Percentiles rank a stretch among this genome's conserved stretches.
These are phyloP conservation scores for Botryosphaeria agaves DNA, from an alignment of 2,329 filamentous ascomycete species.

Conservation along the genomic window DNA sequence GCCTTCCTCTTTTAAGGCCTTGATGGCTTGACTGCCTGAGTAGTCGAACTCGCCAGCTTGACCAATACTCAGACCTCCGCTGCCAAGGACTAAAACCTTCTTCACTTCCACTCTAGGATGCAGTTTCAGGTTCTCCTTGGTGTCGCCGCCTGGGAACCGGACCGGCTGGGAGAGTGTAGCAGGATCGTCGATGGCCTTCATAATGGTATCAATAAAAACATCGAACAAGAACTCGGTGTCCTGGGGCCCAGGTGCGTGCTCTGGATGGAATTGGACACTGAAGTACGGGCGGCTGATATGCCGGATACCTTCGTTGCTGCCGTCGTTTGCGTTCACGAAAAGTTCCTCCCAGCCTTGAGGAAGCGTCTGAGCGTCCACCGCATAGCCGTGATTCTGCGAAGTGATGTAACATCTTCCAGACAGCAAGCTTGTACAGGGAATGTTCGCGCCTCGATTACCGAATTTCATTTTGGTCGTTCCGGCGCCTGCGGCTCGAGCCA, in stretches of 20 bases:
- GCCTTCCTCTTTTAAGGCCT: conserved; percentile 91
- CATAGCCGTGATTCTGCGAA: conserved; percentile 95
- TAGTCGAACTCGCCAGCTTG: conserved; percentile 99
- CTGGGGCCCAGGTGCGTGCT: conserved; percentile 85
- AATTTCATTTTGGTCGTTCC: conserved; percentile 95
- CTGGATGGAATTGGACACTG: conserved; percentile 98
- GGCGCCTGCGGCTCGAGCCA: conserved; percentile 76
- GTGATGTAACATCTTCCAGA: conserved; percentile 98
- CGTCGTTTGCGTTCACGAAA: conserved; percentile 96
- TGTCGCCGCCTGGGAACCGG: conserved; percentile 69
- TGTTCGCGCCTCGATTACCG: conserved; percentile 96
- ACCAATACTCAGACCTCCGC: conserved; percentile 89
- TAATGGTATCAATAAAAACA: conserved; percentile 80
- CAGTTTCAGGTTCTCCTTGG: conserved; percentile 58
- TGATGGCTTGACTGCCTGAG: conserved; percentile 95
- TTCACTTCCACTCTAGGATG: conserved; percentile 72
- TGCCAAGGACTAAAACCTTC: conserved; percentile 88
- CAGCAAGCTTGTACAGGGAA: conserved; percentile 89
- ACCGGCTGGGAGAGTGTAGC: conserved; percentile 56
- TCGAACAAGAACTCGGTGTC: conserved; percentile 97
- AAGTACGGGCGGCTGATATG: conserved; percentile 78
- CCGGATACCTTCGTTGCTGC: conserved; percentile 94
- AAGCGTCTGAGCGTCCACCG: conserved; percentile 66
- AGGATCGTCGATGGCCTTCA: conserved; percentile 49
- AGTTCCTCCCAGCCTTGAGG: conserved; percentile 76